phyloP scores from a whole-genome alignment of 768 basidiomycete genomes.

The Scleroderma citrinum region DNA sequence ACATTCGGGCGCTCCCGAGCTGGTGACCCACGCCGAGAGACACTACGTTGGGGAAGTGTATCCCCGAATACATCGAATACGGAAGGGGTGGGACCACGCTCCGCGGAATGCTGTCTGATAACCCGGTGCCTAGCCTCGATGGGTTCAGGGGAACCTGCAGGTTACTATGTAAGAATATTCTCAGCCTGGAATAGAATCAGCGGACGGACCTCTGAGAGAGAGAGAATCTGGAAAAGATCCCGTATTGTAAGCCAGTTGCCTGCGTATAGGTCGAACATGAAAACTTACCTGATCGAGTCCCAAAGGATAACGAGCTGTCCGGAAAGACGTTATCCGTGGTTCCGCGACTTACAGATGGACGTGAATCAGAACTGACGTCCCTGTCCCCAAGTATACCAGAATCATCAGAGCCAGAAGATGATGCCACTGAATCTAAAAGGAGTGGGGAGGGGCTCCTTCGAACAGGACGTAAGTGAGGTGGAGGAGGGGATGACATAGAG shows the following conservation, averaged over 20 bases:
- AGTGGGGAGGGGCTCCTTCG: constrained; percentile 24
- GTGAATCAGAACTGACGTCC: background rate
- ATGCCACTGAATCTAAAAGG: constrained; percentile 13
- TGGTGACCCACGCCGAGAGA: constrained; percentile 5
- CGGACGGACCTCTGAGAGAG: background rate
- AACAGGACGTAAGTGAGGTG: constrained; percentile 3
- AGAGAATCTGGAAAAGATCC: background rate
- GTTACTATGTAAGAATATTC: background rate
- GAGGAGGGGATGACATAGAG: constrained; percentile 6
- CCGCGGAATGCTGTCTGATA: constrained; percentile 15
- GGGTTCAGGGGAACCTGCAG: background rate
- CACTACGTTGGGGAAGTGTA: constrained; percentile 12
- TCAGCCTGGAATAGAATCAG: background rate
- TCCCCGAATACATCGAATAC: constrained; percentile 27
- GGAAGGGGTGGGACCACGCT: constrained; percentile 18
- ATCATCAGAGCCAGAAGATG: constrained; percentile 13
- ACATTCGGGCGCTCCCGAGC: constrained; percentile 4
- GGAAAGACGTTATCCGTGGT: background rate
- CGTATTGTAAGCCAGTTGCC: background rate
- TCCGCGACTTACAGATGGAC: background rate
- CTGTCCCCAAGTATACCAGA: constrained; percentile 11
- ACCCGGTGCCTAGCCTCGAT: constrained; percentile 13
- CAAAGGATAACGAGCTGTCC: background rate
- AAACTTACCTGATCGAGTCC: background rate
- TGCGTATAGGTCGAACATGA: background rate